phyloP scores from a whole-genome alignment of 306 rosid genomes.

The Arachis stenosperma region DNA sequence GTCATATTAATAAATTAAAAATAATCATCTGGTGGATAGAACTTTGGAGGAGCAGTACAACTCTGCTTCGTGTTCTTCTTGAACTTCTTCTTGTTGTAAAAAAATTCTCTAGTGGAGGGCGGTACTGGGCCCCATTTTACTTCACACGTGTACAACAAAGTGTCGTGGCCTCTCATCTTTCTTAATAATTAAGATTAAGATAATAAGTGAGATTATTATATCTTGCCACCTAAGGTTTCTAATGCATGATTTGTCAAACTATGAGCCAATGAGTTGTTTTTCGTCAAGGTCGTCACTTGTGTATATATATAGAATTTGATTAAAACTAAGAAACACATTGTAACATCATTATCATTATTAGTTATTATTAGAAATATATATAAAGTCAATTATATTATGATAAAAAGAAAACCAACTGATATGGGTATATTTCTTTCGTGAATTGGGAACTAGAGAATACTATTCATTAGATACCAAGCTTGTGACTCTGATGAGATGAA shows the following conservation, averaged over 20 bases:
- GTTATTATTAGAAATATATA: background rate
- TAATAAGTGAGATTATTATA: constrained; percentile 32
- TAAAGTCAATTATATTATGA: constrained; percentile 28
- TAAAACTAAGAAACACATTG: background rate
- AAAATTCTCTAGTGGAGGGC: constrained; percentile 13
- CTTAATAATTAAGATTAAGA: constrained; percentile 30
- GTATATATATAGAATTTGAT: background rate
- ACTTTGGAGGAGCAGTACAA: no score
- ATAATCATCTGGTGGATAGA: no score
- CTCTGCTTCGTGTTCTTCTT: no score
- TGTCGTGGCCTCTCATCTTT: constrained; percentile 33
- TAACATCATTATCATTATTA: constrained; percentile 9
- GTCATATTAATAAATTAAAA: no score
- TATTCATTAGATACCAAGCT: constrained; percentile 41
- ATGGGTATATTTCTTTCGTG: constrained; percentile 22
- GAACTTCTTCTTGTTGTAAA: no score
- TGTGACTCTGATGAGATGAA: constrained; percentile 41
- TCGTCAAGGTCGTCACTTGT: background rate
- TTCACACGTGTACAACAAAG: constrained; percentile 39
- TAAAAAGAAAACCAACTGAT: background rate
- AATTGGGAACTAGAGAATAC: background rate
- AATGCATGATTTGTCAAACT: constrained; percentile 34
- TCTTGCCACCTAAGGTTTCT: constrained; percentile 38
- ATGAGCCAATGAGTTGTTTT: constrained; percentile 33
- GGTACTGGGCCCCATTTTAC: constrained; percentile 11